A percentile compares a stretch with the other conserved stretches of the same genome.
phyloP scores from a whole-genome alignment of 495 filamentous ascomycete genomes.

The Podospora bellae-mahoneyi region DNA sequence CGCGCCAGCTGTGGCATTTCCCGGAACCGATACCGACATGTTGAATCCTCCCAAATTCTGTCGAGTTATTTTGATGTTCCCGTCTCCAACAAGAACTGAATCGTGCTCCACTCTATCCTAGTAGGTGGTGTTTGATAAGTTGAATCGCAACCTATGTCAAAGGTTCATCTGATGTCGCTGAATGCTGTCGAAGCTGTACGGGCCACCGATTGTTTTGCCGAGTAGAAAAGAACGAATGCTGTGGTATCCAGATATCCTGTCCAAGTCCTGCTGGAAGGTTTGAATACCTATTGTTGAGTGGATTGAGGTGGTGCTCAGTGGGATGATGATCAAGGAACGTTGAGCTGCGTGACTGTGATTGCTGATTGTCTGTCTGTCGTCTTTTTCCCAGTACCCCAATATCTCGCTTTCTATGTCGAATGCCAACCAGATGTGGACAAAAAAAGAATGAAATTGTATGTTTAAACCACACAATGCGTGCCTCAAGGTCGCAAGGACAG shows the following conservation, averaged over 20 bases:
- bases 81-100: not conserved
- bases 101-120: too few species aligned
- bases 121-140: not conserved
- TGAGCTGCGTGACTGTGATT: not conserved
- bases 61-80: not conserved
- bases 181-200: not conserved
- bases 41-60: not conserved
- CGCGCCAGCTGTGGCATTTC: constrained; percentile 14
- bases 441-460: constrained; percentile 11
- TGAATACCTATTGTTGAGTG: not conserved
- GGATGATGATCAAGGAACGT: not conserved
- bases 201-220: not conserved
- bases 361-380: not conserved
- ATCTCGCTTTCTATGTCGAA: not conserved
- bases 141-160: constrained; percentile 3
- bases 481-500: not conserved
- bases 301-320: not conserved
- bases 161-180: not conserved
- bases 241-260: not conserved
- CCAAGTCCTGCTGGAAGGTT: not conserved
- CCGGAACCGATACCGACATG: constrained; percentile 13
- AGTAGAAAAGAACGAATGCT: not conserved
- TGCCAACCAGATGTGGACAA: not conserved
- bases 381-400: not conserved
- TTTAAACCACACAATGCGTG: not conserved